A percentile compares a stretch with the other conserved stretches of the same genome.
These are phyloP conservation scores for Paramarasmius palmivorus DNA, from an alignment of 1,284 basidiomycete genomes.

Conservation along the genomic window DNA sequence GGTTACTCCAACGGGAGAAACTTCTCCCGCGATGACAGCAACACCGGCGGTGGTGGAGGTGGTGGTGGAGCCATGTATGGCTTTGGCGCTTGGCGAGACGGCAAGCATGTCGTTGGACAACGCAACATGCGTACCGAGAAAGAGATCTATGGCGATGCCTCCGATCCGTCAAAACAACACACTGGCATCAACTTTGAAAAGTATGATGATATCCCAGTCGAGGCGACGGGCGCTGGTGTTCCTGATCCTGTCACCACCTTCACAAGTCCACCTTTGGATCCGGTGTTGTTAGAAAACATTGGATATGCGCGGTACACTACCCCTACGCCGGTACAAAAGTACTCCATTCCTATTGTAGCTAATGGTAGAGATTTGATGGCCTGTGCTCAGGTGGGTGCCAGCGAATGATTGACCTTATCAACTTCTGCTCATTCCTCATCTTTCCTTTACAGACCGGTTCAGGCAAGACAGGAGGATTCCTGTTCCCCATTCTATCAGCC, in stretches of 20 bases:
- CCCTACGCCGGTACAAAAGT: slow-evolving; percentile 99
- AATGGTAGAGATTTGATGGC: slow-evolving; percentile 95
- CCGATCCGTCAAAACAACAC: slow-evolving; percentile 83
- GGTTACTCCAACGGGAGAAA: slow-evolving; percentile 26
- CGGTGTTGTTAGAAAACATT: slow-evolving; percentile 95
- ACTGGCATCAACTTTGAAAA: slow-evolving; percentile 99
- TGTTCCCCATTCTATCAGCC: slow-evolving; percentile 98
- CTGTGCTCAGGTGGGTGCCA: slow-evolving; percentile 81
- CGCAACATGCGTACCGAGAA: slow-evolving; percentile 90
- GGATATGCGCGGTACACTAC: slow-evolving; percentile 89
- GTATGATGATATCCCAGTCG: slow-evolving; percentile 99
- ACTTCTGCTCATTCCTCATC: slow-evolving; percentile 20
- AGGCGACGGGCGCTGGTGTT: slow-evolving; percentile 94
- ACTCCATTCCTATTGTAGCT: slow-evolving; percentile 98
- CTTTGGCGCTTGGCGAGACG: slow-evolving; percentile 88
- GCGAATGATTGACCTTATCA: slow-evolving; percentile 16
- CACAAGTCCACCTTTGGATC: slow-evolving; percentile 88
- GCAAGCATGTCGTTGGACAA: slow-evolving; percentile 79
- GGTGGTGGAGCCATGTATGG: slow-evolving; percentile 59
- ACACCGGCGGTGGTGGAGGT: slow-evolving; percentile 8
- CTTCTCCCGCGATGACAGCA: slow-evolving; percentile 7
- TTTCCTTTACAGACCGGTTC: slow-evolving; percentile 81
- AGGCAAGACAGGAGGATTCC: slow-evolving; percentile 98
- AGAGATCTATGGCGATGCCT: slow-evolving; percentile 91
- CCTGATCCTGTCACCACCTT: slow-evolving; percentile 93